A percentile compares a stretch with the other conserved stretches of the same genome.
These are phyloP conservation scores for Suillus subluteus DNA, from an alignment of 768 basidiomycete genomes.

Conservation along the genomic window DNA sequence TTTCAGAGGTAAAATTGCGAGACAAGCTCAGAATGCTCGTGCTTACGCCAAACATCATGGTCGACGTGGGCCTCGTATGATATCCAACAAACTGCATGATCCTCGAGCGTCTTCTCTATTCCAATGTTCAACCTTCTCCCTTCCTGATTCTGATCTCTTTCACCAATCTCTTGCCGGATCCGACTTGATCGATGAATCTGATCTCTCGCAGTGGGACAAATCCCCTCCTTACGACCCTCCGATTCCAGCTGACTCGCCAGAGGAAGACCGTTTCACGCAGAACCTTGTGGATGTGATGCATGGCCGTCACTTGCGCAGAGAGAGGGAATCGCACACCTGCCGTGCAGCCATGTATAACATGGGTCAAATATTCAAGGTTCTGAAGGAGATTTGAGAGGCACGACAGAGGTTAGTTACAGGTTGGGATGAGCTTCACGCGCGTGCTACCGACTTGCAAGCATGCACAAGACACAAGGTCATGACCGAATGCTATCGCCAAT, in stretches of 20 bases:
- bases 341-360: background rate
- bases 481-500: too few species aligned
- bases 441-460: too few species aligned
- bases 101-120: background rate
- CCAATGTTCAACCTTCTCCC: background rate
- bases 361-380: background rate
- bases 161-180: background rate
- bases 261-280: background rate
- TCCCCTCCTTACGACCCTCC: background rate
- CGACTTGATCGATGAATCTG: background rate
- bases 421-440: too few species aligned
- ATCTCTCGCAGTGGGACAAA: constrained; percentile 7
- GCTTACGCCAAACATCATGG: background rate
- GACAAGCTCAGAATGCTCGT: constrained; percentile 7
- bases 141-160: constrained; percentile 4
- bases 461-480: too few species aligned
- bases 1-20: background rate
- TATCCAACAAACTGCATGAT: too few species aligned
- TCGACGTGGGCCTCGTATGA: background rate
- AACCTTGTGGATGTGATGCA: constrained; percentile 5
- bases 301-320: background rate
- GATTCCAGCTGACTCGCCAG: background rate
- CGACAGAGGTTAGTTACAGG: background rate
- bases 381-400: background rate
- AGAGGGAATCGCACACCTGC: background rate